Percentiles rank a stretch among this genome's conserved stretches.
Evolutionary conservation across 2,329 filamentous ascomycete genomes (phyloP).

Genomic region (Graphilbum fragrans): DNA sequence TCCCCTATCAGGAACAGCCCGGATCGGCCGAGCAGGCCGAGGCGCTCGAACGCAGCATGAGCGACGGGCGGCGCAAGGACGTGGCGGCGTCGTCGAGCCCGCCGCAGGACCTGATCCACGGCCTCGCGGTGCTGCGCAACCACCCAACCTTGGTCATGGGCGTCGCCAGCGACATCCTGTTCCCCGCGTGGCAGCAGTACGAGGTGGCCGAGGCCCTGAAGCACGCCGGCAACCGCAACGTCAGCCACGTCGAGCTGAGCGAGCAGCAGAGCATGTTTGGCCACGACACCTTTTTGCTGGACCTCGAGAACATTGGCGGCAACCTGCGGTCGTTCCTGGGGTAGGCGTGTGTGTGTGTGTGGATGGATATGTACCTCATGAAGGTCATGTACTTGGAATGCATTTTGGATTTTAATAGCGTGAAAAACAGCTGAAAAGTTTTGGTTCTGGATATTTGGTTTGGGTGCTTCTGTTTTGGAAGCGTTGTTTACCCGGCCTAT

Average conservation of each 20-base stretch:
- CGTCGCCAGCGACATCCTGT: conserved; percentile 89
- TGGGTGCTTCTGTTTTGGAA: too few relatives aligned
- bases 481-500: too few relatives aligned
- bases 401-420: too few relatives aligned
- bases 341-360: conserved; percentile 23
- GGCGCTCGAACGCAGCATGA: background rate
- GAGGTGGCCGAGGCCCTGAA: conserved; percentile 81
- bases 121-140: conserved; percentile 58
- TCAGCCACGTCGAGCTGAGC: conserved; percentile 82
- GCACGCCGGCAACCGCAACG: conserved; percentile 63
- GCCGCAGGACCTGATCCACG: conserved; percentile 67
- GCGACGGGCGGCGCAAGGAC: background rate
- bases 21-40: conserved; percentile 23
- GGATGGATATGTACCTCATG: too few relatives aligned
- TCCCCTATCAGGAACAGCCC: conserved; percentile 77
- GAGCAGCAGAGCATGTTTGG: conserved; percentile 93
- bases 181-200: conserved; percentile 95
- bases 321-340: conserved; percentile 68
- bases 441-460: too few relatives aligned
- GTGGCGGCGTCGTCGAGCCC: conserved; percentile 24
- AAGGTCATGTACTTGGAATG: too few relatives aligned
- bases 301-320: conserved; percentile 83
- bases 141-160: conserved; percentile 83
- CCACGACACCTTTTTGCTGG: conserved; percentile 90
- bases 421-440: too few relatives aligned